Base-by-base conservation (phyloP, 2,329 filamentous ascomycete species). In the Fusarium caatingaense region DNA sequence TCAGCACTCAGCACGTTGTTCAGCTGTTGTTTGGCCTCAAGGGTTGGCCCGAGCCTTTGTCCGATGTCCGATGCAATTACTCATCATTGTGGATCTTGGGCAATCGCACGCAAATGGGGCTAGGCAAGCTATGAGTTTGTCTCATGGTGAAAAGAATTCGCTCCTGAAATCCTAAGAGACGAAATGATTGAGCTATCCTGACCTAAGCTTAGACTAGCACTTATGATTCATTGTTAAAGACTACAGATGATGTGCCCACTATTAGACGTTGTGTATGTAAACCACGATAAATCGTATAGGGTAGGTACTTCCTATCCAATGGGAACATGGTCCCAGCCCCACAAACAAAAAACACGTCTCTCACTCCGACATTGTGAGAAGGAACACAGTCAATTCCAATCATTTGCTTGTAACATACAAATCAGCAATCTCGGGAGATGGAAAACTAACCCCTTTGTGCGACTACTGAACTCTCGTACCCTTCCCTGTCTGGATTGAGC, bases 61-160 rank as follows among this genome's bases (percentile, higher is more conserved):
- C 62, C 62, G 62, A 60, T 44, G 63, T 20, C 62, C 62, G 62
- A 65, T 60, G 62, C 47, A 1, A 2, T 41, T 30, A 16, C 23
- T 50, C 20, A 41, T 21, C 6, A 11, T 0, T 16, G 59, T 34
- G 37, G 59, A 10, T 37, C 16, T 11, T 11, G 34, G 1, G 2
- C 1, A 4, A 37, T 37, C 10, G 34, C 32, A n/a, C n/a, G 32
- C 32, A 34, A 18, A 34, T 18, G 32, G n/a, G n/a, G n/a, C n/a
- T 9, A 16, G 8, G 32, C 15, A 34, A 32, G 30, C 30, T 32
- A 34, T 10, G 15, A 7, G 28, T 8, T 3, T 30, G 28, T 8
- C 6, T 30, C 28, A 30, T 1, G 3, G 32, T 34, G 32, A 34
- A 10, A 34, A 6, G 16, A 34, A 34, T 34, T 34, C 9, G 9